Evolutionary conservation across 2,329 filamentous ascomycete species (phyloP).

Genomic region (Neofusicoccum cordaticola): DNA sequence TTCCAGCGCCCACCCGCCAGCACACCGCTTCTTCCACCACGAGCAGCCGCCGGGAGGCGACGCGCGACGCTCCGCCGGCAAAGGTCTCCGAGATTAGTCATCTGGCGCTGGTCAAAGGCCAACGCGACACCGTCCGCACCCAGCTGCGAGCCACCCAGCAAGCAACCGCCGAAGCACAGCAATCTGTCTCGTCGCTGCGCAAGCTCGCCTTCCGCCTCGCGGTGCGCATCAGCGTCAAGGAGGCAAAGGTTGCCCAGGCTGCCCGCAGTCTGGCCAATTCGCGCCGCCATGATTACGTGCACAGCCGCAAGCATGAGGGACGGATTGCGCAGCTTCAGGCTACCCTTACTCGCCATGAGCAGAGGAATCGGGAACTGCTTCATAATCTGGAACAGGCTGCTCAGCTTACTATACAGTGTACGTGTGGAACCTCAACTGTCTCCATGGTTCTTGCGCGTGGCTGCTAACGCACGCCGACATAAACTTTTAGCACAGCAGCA

Average conservation of each 20-base stretch:
- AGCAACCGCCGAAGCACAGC: constrained; percentile 33
- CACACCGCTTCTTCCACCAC: constrained; percentile 15
- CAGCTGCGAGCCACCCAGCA: constrained; percentile 34
- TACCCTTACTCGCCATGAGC: constrained; percentile 32
- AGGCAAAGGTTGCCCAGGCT: constrained; percentile 35
- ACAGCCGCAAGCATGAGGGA: constrained; percentile 25
- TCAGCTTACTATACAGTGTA: constrained; percentile 35
- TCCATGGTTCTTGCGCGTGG: constrained; percentile 6
- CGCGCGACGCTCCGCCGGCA: neutral
- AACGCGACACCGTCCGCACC: constrained; percentile 31
- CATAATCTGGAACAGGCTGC: constrained; percentile 35
- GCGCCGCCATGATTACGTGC: constrained; percentile 31
- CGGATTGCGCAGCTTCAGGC: constrained; percentile 32
- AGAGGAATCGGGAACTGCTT: constrained; percentile 36
- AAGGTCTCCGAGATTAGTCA: constrained; percentile 20
- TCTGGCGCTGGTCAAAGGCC: constrained; percentile 34
- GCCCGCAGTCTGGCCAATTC: constrained; percentile 32
- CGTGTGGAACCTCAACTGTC: constrained; percentile 16
- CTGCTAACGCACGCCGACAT: constrained; percentile 13
- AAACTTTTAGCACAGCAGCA: constrained; percentile 13
- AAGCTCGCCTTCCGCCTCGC: constrained; percentile 38
- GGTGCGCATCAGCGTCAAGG: constrained; percentile 39
- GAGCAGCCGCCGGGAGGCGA: constrained; percentile 1
- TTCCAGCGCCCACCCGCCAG: constrained; percentile 8
- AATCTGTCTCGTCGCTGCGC: constrained; percentile 33